phyloP scores from a whole-genome alignment of 768 basidiomycete species.

The Pleurotus tuoliensis region DNA sequence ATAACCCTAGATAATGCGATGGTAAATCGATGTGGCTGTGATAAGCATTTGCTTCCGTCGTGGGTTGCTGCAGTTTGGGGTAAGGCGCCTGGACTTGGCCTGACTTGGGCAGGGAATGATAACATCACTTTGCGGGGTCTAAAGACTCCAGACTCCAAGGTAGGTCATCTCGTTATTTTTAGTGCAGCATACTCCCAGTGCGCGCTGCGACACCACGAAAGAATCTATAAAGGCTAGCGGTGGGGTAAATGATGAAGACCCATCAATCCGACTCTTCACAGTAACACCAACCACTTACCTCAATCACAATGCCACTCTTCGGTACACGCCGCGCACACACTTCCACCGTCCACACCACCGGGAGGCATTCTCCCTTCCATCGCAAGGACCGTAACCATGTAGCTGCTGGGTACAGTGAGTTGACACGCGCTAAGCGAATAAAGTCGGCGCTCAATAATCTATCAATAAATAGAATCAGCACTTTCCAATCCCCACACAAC shows the following conservation, averaged over 20 bases:
- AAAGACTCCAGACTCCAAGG: not conserved
- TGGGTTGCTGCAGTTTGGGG: too few relatives aligned
- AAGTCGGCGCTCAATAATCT: not conserved
- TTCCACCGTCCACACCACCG: slow-evolving; percentile 5
- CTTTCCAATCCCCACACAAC: slow-evolving; percentile 50
- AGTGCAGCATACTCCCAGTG: not conserved
- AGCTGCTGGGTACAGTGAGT: slow-evolving; percentile 46
- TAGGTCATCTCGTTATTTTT: not conserved
- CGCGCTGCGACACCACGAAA: not conserved
- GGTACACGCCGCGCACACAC: slow-evolving; percentile 8
- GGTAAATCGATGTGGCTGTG: not conserved
- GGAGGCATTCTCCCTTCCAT: slow-evolving; percentile 23
- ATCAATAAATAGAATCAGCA: slow-evolving; percentile 33
- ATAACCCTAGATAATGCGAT: not conserved
- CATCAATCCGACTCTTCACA: not conserved
- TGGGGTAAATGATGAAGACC: too few relatives aligned
- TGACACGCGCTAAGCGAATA: not conserved
- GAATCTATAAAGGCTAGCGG: not conserved
- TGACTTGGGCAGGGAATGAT: too few relatives aligned
- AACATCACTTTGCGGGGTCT: too few relatives aligned
- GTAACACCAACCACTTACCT: not conserved
- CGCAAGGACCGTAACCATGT: slow-evolving; percentile 40
- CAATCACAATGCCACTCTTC: slow-evolving; percentile 17
- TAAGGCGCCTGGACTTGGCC: too few relatives aligned
- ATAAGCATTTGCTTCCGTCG: not conserved